Base-by-base conservation (phyloP, 495 filamentous ascomycete genomes). In the Podospora conica region DNA sequence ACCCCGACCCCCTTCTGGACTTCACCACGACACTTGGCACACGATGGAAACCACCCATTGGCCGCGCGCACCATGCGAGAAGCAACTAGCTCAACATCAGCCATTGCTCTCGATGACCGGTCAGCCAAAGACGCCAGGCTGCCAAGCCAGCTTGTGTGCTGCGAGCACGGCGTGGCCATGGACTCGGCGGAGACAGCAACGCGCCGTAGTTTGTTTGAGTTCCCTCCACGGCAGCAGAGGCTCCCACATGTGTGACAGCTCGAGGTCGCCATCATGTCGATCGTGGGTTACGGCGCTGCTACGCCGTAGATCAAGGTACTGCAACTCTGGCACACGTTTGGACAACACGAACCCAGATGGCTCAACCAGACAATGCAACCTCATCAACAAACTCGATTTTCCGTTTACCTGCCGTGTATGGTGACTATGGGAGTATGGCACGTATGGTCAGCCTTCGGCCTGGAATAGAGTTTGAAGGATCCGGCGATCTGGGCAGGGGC, bases 401-500 rank as follows among this genome's bases (percentile, higher is more conserved):
- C 5, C 23, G 25, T 21, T 31, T 24, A 4, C 20, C 31, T 28
- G 5, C 57, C 57, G n/a, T 11, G 22, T 12, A 7, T 60, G 10
- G 11, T 29, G 15, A n/a, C n/a, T n/a, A n/a, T n/a, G n/a, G n/a
- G n/a, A n/a, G n/a, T n/a, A n/a, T n/a, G n/a, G n/a, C n/a, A 3
- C 5, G 8, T 2, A 33, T 59, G 57, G 48, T 48, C 62, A 65
- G 63, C 53, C 28, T 65, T 58, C 48, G 59, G 60, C 33, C 53
- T 28, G 65, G 70, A 70, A 70, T 66, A 72, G 62, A 70, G 68
- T 70, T 72, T 66, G 61, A 33, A 61, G 70, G 66, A 70, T 71
- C 65, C 65, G 68, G 68, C 70, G 72, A 74, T 74, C 72, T 61
- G 63, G 68, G 58, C 68, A 69, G 64, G 65, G 60, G 70, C 71